Base-by-base conservation (phyloP, 805 yeast species). In the Torulaspora maleeae region DNA sequence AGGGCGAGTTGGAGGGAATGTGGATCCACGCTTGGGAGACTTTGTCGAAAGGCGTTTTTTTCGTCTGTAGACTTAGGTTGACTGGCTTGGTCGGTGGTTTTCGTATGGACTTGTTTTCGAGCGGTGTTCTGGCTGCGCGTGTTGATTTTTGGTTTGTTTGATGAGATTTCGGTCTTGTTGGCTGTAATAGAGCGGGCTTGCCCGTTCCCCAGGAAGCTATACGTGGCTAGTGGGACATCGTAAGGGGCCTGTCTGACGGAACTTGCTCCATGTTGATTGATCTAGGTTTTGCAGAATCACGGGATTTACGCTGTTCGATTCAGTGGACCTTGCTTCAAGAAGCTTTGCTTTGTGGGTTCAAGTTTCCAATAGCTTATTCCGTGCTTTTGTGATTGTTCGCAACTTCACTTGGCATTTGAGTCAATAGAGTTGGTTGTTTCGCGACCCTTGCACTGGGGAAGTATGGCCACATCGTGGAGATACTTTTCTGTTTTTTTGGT, bases 171-270 rank as follows among this genome's bases (percentile, higher is more conserved):
- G 30, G 13, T 37, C 40, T 11, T 32, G 38, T 45, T 24, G 48
- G 48, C 58, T 51, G 57, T 58, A 51, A 62, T 62, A 62, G 63
- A 50, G 36, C 49, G 53, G 51, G 66, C 66, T 62, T 62, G 66
- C 66, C 51, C 56, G 49, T 46, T 48, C 60, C 64, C 63, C 64
- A 28, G 2, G 9, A 5, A n/a, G 12, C 25, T 15, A 13, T 20
- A n/a, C 19, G 12, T 32, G 20, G 35, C 10, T 19, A 5, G 10
- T n/a, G 30, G 35, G 17, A 20, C 20, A 28, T 28, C 16, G 13
- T 17, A 9, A 17, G 34, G 20, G 35, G 16, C n/a, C 27, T n/a
- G 35, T 28, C 20, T 20, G 12, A 15, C 27, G 20, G 11, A 28
- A 25, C 7, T n/a, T 19, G 22, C 27, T 19, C 8, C 27, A 20